Evolutionary conservation across 2,329 filamentous ascomycete species (phyloP).

Genomic region (Botrytis porri): DNA sequence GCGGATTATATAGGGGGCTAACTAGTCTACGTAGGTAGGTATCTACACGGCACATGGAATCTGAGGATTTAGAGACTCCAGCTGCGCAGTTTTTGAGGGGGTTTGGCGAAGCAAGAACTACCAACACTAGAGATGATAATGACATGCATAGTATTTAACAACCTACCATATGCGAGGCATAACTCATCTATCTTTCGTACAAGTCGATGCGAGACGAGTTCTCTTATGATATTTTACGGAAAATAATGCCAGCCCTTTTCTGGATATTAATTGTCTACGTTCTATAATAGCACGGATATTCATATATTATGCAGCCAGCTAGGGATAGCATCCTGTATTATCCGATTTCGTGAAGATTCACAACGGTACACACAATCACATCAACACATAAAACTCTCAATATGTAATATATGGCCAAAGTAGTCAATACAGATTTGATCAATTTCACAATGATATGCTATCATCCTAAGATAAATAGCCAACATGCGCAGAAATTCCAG

Average conservation of each 20-base stretch:
- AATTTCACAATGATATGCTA: background rate
- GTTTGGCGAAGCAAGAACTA: too few relatives aligned
- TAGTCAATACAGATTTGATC: background rate
- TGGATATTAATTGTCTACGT: background rate
- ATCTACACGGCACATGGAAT: background rate
- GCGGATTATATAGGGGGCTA: too few relatives aligned
- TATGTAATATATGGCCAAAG: background rate
- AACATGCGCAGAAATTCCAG: slow-evolving; percentile 20
- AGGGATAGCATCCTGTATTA: background rate
- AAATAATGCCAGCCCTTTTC: background rate
- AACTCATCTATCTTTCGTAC: background rate
- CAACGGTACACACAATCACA: background rate
- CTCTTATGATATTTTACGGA: too few relatives aligned
- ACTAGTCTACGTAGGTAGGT: background rate
- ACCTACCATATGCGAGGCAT: background rate
- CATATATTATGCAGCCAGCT: background rate
- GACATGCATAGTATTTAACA: background rate
- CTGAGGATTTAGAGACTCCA: background rate
- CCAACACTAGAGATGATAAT: too few relatives aligned
- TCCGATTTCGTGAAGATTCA: background rate
- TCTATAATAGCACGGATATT: background rate
- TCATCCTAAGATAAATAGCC: background rate
- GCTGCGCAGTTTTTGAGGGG: background rate
- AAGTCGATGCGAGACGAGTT: background rate
- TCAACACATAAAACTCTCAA: background rate